Evolutionary conservation across 768 basidiomycete genomes (phyloP).

Genomic region (Suillus plorans): DNA sequence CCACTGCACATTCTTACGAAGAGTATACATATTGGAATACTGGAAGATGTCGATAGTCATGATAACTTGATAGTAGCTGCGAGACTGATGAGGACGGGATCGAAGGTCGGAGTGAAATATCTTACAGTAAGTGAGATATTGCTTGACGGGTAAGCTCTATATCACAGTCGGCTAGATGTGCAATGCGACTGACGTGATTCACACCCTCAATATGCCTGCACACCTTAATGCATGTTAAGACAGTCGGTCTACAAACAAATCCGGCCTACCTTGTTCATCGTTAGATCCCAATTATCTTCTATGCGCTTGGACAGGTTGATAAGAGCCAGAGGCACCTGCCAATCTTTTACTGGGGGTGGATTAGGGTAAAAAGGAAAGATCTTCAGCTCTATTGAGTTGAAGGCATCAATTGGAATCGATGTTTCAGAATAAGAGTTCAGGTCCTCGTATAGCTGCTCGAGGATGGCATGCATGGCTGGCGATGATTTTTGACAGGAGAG

Average conservation of each 20-base stretch:
- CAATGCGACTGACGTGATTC: slow-evolving; percentile 89
- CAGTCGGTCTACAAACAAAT: slow-evolving; percentile 2
- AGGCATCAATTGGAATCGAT: slow-evolving; percentile 84
- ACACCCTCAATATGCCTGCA: slow-evolving; percentile 85
- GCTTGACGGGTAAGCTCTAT: slow-evolving; percentile 78
- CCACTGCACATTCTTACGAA: slow-evolving; percentile 84
- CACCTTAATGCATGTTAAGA: slow-evolving; percentile 44
- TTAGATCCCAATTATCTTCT: slow-evolving; percentile 95
- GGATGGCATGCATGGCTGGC: slow-evolving; percentile 70
- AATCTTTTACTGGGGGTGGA: slow-evolving; percentile 84
- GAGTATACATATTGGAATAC: slow-evolving; percentile 95
- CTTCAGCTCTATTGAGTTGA: slow-evolving; percentile 94
- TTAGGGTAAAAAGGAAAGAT: slow-evolving; percentile 97
- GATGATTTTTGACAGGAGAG: slow-evolving; percentile 75
- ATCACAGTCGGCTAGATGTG: slow-evolving; percentile 88
- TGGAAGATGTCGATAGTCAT: slow-evolving; percentile 98
- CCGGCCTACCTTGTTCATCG: slow-evolving; percentile 71
- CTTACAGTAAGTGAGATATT: slow-evolving; percentile 89
- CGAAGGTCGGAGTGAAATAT: not conserved
- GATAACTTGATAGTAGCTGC: slow-evolving; percentile 94
- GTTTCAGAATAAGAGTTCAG: slow-evolving; percentile 97
- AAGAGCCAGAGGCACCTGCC: slow-evolving; percentile 92
- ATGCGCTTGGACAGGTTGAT: slow-evolving; percentile 79
- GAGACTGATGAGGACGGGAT: not conserved
- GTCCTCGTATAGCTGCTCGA: slow-evolving; percentile 97